These are phyloP conservation scores for Batrachochytrium dendrobatidis DNA, from an alignment of 371 early-diverging fungal genomes.

Conservation along the genomic window DNA sequence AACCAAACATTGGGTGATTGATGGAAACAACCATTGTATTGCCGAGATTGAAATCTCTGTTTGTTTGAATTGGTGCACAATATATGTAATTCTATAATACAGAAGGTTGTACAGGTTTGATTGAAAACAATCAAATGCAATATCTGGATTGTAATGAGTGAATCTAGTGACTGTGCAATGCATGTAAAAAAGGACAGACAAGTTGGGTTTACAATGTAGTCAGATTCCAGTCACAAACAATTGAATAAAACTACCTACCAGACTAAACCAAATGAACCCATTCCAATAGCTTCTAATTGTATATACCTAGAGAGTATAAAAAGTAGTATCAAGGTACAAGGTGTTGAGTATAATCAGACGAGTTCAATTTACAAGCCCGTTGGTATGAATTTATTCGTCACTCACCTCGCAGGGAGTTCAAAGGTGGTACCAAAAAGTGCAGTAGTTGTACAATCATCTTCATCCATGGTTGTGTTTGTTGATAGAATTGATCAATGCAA, in stretches of 20 bases:
- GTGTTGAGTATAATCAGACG: background rate
- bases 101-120: no score
- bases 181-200: background rate
- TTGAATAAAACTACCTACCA: conserved; percentile 53
- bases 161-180: background rate
- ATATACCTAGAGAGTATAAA: conserved; percentile 40
- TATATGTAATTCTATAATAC: no score
- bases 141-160: no score
- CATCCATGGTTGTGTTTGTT: no score
- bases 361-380: background rate
- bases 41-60: no score
- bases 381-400: background rate
- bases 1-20: no score
- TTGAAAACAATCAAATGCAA: no score
- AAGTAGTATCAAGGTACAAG: background rate
- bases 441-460: no score
- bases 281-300: conserved; percentile 89
- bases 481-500: no score
- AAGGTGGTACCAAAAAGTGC: conserved; percentile 89
- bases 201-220: background rate
- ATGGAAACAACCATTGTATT: no score
- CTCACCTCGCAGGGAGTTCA: conserved; percentile 81
- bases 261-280: conserved; percentile 95
- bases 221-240: background rate
- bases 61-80: no score